Conservation (phyloP, 352 stramenopile species). For the Globisporangium canariense region DNA sequence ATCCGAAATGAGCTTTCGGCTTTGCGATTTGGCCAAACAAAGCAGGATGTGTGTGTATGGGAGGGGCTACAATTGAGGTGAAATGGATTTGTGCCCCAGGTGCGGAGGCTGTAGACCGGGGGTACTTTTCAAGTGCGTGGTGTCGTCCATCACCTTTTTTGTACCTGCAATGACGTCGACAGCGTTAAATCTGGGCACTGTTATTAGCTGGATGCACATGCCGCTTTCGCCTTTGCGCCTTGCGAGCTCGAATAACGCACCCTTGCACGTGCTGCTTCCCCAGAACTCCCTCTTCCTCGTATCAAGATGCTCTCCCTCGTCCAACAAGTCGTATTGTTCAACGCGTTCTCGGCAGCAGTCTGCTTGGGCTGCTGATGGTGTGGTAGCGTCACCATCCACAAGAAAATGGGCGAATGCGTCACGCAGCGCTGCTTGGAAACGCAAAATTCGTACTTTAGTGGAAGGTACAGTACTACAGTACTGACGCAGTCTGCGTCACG, state of each 20-base stretch:
- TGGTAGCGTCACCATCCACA: slow-evolving; percentile 1
- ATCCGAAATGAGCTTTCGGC: slow-evolving; percentile 16
- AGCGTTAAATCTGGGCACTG: neutral
- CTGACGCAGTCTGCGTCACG: neutral
- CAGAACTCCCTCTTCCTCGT: too few relatives aligned
- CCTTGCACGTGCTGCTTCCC: too few relatives aligned
- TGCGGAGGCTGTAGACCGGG: neutral
- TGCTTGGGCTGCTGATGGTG: neutral
- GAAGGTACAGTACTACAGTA: too few relatives aligned
- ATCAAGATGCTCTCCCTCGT: too few relatives aligned
- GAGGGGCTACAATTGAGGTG: neutral
- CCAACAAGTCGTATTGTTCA: too few relatives aligned
- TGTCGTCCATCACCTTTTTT: neutral
- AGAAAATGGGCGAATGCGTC: neutral
- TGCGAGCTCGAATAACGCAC: too few relatives aligned
- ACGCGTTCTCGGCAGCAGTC: neutral
- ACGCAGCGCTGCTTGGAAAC: neutral
- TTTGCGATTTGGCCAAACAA: slow-evolving; percentile 4
- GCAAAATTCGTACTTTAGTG: too few relatives aligned
- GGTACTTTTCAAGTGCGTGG: neutral
- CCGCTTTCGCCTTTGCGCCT: too few relatives aligned
- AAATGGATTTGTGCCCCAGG: neutral
- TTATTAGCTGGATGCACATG: neutral
- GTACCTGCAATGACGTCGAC: slow-evolving; percentile 8
- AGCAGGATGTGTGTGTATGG: neutral